Conservation (phyloP, 2,329 filamentous ascomycete species). For the Neoscytalidium dimidiatum region DNA sequence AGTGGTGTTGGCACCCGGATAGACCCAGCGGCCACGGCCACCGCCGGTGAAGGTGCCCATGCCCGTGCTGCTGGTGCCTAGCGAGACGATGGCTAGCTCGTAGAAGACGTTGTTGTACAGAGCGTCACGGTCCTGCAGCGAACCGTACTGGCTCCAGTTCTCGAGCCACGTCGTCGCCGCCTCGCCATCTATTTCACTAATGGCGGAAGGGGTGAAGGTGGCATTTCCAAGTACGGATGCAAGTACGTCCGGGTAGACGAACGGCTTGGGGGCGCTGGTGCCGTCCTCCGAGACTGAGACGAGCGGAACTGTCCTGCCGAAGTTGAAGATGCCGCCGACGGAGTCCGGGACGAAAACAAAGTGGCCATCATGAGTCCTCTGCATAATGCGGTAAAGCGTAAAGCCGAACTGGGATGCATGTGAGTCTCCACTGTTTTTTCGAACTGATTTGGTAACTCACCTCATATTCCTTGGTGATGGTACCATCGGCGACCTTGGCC, state of each 20-base stretch:
- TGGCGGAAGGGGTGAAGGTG: constrained; percentile 50
- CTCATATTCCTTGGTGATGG: constrained; percentile 44
- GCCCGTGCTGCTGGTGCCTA: constrained; percentile 42
- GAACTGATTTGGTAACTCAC: background rate
- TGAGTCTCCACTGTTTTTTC: background rate
- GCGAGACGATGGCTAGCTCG: constrained; percentile 44
- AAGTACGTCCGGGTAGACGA: constrained; percentile 52
- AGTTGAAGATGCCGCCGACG: constrained; percentile 54
- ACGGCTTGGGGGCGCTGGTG: constrained; percentile 59
- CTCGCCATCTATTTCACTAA: constrained; percentile 59
- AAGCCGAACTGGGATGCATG: constrained; percentile 38
- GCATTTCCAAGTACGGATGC: constrained; percentile 45
- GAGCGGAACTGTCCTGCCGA: constrained; percentile 49
- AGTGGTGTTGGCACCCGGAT: constrained; percentile 46
- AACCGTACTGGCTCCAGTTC: constrained; percentile 48
- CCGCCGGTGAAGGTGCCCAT: constrained; percentile 47
- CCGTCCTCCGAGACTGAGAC: constrained; percentile 65
- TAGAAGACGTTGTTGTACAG: constrained; percentile 57
- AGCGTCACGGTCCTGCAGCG: constrained; percentile 59
- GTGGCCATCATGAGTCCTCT: constrained; percentile 65
- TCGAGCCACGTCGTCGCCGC: constrained; percentile 53
- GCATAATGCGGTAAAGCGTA: constrained; percentile 57
- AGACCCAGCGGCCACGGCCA: constrained; percentile 45
- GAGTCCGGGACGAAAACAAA: constrained; percentile 58
- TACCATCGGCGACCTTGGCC: constrained; percentile 36